phyloP scores from a whole-genome alignment of 2,329 filamentous ascomycete species.

The Aspergillus uvarum region DNA sequence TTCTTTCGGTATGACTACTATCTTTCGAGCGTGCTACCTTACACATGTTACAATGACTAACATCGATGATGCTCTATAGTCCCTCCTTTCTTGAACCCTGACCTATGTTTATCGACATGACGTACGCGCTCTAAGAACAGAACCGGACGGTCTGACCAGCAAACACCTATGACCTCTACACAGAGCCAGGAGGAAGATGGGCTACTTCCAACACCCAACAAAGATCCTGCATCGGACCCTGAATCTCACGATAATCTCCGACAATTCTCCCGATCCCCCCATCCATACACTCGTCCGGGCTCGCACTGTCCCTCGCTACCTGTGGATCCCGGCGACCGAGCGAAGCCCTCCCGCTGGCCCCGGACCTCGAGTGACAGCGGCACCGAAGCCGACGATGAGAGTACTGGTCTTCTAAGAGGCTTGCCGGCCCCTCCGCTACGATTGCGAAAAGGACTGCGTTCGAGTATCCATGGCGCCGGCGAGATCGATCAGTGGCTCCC shows the following conservation, averaged over 20 bases:
- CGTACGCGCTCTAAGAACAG: conserved; percentile 25
- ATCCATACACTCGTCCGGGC: conserved; percentile 65
- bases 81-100: not conserved
- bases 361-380: conserved; percentile 79
- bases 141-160: conserved; percentile 2
- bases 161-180: conserved; percentile 29
- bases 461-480: conserved; percentile 25
- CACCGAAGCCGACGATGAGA: conserved; percentile 93
- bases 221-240: conserved; percentile 20
- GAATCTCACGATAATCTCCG: conserved; percentile 39
- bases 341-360: conserved; percentile 44
- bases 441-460: conserved; percentile 74
- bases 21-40: not conserved
- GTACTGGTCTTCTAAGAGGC: conserved; percentile 71
- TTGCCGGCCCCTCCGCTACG: conserved; percentile 74
- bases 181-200: conserved; percentile 31
- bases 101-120: conserved; percentile 27
- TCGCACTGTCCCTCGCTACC: conserved; percentile 52
- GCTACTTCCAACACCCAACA: conserved; percentile 19
- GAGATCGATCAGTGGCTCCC: conserved; percentile 34
- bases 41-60: not conserved
- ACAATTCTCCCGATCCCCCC: conserved; percentile 61
- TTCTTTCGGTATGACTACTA: not conserved
- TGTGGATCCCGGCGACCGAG: conserved; percentile 36
- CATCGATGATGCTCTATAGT: not conserved